Conservation (phyloP, 1,284 basidiomycete genomes). For the Austroboletus rostrupii region DNA sequence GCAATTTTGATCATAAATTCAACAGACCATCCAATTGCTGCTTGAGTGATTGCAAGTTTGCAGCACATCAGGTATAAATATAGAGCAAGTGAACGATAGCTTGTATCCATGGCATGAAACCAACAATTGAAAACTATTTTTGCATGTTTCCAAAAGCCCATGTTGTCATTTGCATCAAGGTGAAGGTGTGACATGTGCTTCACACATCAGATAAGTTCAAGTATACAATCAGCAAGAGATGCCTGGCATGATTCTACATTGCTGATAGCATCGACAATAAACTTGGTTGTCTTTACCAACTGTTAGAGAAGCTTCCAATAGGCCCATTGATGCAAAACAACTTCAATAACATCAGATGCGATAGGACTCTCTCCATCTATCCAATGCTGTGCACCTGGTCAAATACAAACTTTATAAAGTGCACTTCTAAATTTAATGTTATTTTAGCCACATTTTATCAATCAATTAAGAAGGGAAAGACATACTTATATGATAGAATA, state of each 20-base stretch:
- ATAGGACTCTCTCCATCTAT: neutral
- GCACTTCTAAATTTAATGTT: no score
- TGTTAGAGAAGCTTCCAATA: neutral
- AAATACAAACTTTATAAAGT: neutral
- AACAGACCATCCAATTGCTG: neutral
- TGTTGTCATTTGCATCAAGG: neutral
- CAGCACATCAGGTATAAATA: neutral
- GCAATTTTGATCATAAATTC: neutral
- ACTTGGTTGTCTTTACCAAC: neutral
- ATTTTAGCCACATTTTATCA: no score
- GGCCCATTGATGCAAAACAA: neutral
- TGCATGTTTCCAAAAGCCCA: neutral
- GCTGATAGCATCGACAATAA: neutral
- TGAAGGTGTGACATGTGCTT: neutral
- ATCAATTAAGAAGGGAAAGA: no score
- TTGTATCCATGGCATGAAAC: neutral
- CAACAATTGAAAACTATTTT: neutral
- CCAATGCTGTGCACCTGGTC: neutral
- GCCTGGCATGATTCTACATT: neutral
- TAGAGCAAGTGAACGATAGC: neutral
- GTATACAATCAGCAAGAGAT: neutral
- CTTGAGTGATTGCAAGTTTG: neutral
- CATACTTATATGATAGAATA: neutral
- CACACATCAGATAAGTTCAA: neutral
- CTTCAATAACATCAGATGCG: neutral